Evolutionary conservation across 306 rosid genomes (phyloP).

Genomic region (Vachellia pachyceras): DNA sequence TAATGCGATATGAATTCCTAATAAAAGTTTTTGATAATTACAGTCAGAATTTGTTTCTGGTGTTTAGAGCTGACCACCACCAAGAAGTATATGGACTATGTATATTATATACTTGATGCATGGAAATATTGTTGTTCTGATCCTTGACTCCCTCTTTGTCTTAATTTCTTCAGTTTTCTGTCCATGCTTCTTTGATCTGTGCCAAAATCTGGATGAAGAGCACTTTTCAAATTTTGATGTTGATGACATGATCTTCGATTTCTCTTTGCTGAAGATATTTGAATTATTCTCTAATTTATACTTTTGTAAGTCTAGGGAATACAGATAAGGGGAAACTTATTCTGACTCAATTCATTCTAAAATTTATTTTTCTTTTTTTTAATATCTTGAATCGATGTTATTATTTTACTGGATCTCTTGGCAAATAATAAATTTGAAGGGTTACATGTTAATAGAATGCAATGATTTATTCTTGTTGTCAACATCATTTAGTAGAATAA

Average conservation of each 20-base stretch:
- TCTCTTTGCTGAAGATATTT: constrained; percentile 5
- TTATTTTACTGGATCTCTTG: background rate
- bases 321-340: background rate
- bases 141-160: background rate
- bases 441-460: too few species aligned
- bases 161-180: background rate
- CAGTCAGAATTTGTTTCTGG: background rate
- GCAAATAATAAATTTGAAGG: too few species aligned
- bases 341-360: background rate
- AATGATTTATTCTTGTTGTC: background rate
- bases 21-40: background rate
- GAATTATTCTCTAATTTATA: background rate
- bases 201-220: background rate
- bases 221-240: constrained; percentile 5
- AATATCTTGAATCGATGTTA: background rate
- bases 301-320: background rate
- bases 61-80: background rate
- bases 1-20: background rate
- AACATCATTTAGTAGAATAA: background rate
- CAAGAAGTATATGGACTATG: constrained; percentile 10
- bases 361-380: background rate
- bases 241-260: constrained; percentile 15
- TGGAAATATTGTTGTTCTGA: background rate
- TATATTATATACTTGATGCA: background rate
- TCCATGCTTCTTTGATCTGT: background rate